Conservation (phyloP, 768 basidiomycete genomes). For the Ephemerocybe angulata region DNA sequence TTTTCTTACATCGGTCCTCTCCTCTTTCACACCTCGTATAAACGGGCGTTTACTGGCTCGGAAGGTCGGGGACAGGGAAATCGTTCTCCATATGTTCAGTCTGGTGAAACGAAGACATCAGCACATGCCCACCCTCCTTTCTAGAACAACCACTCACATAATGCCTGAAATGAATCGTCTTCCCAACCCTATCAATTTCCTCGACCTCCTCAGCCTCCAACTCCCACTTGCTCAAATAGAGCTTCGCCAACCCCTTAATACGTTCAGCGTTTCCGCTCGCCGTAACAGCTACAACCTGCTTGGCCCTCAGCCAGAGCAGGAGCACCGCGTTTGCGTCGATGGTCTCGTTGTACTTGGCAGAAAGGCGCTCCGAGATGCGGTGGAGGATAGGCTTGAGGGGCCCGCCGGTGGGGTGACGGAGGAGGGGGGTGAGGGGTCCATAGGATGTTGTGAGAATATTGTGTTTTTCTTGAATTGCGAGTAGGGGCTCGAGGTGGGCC, state of each 20-base stretch:
- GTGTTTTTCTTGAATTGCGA: conserved; percentile 33
- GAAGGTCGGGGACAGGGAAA: conserved; percentile 31
- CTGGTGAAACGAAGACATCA: conserved; percentile 14
- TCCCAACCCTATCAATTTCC: conserved; percentile 33
- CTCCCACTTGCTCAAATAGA: conserved; percentile 27
- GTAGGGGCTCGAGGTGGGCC: conserved; percentile 25
- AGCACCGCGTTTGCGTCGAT: conserved; percentile 24
- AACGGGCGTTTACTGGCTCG: conserved; percentile 10
- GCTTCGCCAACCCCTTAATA: conserved; percentile 27
- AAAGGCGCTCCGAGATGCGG: conserved; percentile 28
- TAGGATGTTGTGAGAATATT: conserved; percentile 37
- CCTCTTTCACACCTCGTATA: background rate
- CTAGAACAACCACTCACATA: conserved; percentile 19
- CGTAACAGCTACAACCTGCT: conserved; percentile 30
- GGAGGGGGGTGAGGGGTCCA: conserved; percentile 33
- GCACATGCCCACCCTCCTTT: background rate
- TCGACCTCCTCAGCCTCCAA: conserved; percentile 28
- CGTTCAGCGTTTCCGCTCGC: conserved; percentile 29
- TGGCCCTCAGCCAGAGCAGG: conserved; percentile 31
- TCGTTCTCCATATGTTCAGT: conserved; percentile 34
- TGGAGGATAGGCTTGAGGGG: conserved; percentile 37
- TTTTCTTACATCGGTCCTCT: conserved; percentile 15
- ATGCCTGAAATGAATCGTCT: conserved; percentile 31
- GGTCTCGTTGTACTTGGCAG: conserved; percentile 15
- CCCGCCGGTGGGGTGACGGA: conserved; percentile 35